Evolutionary conservation across 352 stramenopile species (phyloP).

Genomic region (Phytophthora parvispora): DNA sequence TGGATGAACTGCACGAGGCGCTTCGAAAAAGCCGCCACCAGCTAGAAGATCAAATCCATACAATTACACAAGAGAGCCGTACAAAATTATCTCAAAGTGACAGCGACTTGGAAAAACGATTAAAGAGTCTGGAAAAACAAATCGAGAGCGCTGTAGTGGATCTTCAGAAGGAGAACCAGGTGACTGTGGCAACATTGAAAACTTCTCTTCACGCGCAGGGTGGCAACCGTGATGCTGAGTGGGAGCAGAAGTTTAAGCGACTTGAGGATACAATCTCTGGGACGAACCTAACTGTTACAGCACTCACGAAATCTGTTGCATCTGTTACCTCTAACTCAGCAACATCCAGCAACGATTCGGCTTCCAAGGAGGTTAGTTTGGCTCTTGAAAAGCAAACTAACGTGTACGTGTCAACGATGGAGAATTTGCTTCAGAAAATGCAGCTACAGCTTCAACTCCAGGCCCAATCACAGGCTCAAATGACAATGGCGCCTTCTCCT

Average conservation of each 20-base stretch:
- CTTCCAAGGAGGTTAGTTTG: conserved; percentile 14
- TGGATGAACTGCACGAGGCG: conserved; percentile 53
- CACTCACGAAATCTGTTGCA: conserved; percentile 28
- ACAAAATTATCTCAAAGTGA: conserved; percentile 34
- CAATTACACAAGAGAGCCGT: conserved; percentile 47
- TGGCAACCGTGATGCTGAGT: conserved; percentile 13
- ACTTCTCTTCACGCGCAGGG: conserved; percentile 6
- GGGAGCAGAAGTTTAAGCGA: conserved; percentile 33
- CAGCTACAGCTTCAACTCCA: conserved; percentile 70
- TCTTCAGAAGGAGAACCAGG: conserved; percentile 25
- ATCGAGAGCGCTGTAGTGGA: conserved; percentile 11
- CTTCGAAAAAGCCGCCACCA: conserved; percentile 53
- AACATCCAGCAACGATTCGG: conserved; percentile 7
- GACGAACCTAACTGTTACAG: conserved; percentile 15
- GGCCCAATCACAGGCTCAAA: conserved; percentile 33
- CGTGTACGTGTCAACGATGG: conserved; percentile 55
- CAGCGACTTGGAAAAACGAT: conserved; percentile 44
- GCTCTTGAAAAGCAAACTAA: conserved; percentile 46
- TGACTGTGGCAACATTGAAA: conserved; percentile 16
- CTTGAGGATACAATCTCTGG: conserved; percentile 38
- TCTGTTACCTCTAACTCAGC: not conserved
- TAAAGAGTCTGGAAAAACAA: conserved; percentile 43
- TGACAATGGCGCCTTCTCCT: conserved; percentile 25
- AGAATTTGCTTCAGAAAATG: conserved; percentile 71
- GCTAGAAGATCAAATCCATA: conserved; percentile 63